A percentile compares a stretch with the other conserved stretches of the same genome.
phyloP scores from a whole-genome alignment of 345 rosid species.

The Salix caprea region DNA sequence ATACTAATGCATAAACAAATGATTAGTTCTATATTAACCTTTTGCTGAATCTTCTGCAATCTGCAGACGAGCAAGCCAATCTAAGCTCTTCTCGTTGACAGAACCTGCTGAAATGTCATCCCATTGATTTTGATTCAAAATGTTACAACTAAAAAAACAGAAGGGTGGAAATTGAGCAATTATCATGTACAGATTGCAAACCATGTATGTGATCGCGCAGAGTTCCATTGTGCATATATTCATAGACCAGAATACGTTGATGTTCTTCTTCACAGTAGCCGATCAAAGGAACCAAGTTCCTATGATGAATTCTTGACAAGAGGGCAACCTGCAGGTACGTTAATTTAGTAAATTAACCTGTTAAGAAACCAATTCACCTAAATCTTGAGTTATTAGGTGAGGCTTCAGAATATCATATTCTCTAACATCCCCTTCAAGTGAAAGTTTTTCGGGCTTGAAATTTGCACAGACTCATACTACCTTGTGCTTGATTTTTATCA shows the following conservation, averaged over 20 bases:
- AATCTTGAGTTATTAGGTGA: too few relatives aligned
- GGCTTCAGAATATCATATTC: too few relatives aligned
- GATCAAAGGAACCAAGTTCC: conserved; percentile 90
- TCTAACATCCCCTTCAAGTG: too few relatives aligned
- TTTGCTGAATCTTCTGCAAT: conserved; percentile 92
- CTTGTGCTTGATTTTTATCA: too few relatives aligned
- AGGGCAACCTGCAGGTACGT: conserved; percentile 63
- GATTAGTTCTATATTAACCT: conserved; percentile 43
- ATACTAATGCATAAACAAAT: conserved; percentile 3
- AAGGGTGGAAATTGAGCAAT: background rate
- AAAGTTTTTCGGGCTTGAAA: too few relatives aligned
- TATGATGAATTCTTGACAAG: conserved; percentile 93
- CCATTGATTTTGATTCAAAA: background rate
- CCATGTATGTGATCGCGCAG: conserved; percentile 80
- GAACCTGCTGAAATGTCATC: conserved; percentile 45
- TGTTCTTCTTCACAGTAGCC: conserved; percentile 91
- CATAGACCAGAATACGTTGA: conserved; percentile 69
- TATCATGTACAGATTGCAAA: conserved; percentile 15
- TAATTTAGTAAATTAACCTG: background rate
- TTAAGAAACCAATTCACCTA: too few relatives aligned
- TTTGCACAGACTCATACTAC: too few relatives aligned
- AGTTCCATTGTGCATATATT: conserved; percentile 97
- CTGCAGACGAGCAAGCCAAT: conserved; percentile 70
- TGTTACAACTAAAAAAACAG: background rate
- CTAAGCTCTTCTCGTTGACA: conserved; percentile 48